Evolutionary conservation across 108 stramenopile genomes (phyloP).

Genomic region (Bacterosira constricta): DNA sequence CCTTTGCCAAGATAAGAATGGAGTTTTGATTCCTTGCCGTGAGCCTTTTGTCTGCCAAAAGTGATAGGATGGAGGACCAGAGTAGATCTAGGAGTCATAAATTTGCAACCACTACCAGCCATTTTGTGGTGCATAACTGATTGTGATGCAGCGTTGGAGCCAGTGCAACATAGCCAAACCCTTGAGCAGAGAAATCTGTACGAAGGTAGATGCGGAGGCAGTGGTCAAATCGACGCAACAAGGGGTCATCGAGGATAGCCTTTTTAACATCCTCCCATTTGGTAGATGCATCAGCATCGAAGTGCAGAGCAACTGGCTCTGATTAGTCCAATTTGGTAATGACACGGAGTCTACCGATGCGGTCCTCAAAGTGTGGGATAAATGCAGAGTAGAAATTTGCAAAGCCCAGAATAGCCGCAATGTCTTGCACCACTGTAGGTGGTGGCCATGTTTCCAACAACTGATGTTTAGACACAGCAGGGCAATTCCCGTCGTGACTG

Average conservation of each 20-base stretch:
- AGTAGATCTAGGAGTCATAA: neutral
- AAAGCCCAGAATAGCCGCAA: neutral
- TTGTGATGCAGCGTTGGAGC: neutral
- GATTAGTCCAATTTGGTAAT: neutral
- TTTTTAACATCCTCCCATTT: neutral
- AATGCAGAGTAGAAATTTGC: neutral
- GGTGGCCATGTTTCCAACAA: neutral
- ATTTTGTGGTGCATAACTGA: neutral
- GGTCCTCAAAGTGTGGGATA: neutral
- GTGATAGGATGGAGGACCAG: conserved; percentile 12
- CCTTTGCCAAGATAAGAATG: conserved; percentile 6
- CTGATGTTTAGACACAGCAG: neutral
- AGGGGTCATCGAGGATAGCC: conserved; percentile 9
- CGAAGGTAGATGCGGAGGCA: neutral
- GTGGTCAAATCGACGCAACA: neutral
- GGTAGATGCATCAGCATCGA: neutral
- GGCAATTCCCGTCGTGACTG: neutral
- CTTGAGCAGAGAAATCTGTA: neutral
- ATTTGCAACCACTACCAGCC: neutral
- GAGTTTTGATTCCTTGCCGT: conserved; percentile 7
- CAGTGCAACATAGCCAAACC: neutral
- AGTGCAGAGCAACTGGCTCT: neutral
- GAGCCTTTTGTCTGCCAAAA: conserved; percentile 1
- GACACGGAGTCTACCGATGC: neutral
- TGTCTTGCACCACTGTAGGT: neutral